Evolutionary conservation across 495 filamentous ascomycete genomes (phyloP), one percentile per base, ranked within the genome.

Genomic region (Melanomma pulvis-pyrius): DNA sequence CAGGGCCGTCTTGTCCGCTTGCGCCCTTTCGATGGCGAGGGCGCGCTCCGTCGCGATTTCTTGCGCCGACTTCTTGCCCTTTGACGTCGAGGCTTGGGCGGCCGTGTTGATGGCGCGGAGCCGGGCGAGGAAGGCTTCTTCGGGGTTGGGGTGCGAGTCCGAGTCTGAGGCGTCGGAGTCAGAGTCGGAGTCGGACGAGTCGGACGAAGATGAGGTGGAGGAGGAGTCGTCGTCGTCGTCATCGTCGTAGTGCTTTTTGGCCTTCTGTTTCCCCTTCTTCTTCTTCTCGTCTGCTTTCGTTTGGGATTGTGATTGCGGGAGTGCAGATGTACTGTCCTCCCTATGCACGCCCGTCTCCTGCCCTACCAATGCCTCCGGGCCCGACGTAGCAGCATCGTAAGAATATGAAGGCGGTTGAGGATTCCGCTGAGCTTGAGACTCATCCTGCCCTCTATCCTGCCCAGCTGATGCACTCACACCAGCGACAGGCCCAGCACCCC

Each of bases 21-120:
- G 19, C 1, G 67, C 68, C n/a, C 32, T 50, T 24, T 59, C 68
- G 53, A 70, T 70, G 50, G 68, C 68, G 8, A 29, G 4, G 11
- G 26, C 34, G 39, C 63, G 68, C 50, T 70, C 68, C 2, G 12
- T 39, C 13, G 32, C 11, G 2, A 70, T 62, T 15, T 34, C n/a
- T n/a, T 39, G 24, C 15, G 56, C 19, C n/a, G 50, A 22, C 26
- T 66, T 70, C 26, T 71, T 71, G 46, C 68, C 68, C 29, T 71
- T 71, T 5, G 51, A 17, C 22, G 19, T 19, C 2, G 63, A 24
- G 15, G 53, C 8, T 0, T 11, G 28, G 25, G 63, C 59, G 3
- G 39, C 8, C 15, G 21, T 8, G 44, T 70, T 67, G 57, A 70
- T 70, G 2, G 53, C 62, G 36, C 58, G 63, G 63, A 70, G 28